Conservation (phyloP, 192 early-diverging fungal species). For the Gonapodya prolifera region DNA sequence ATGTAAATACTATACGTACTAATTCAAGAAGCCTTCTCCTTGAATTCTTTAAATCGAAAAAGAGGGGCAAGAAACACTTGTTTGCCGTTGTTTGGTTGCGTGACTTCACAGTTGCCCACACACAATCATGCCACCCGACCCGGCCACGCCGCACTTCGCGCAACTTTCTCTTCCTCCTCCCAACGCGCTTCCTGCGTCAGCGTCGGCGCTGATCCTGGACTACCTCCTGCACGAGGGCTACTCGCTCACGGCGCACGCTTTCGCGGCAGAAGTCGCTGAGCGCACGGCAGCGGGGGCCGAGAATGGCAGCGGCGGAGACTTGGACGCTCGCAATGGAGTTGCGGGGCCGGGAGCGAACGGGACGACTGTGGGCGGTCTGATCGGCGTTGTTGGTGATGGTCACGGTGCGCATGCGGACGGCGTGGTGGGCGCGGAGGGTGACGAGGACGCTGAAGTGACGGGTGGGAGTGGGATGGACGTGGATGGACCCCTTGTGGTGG, state of each 20-base stretch:
- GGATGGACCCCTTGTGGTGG: too few species aligned
- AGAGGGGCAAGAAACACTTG: too few species aligned
- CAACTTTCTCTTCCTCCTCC: background rate
- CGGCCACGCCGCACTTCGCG: background rate
- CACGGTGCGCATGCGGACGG: background rate
- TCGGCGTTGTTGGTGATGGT: too few species aligned
- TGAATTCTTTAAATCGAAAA: too few species aligned
- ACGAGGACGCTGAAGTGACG: background rate
- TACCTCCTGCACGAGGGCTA: background rate
- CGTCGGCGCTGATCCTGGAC: background rate
- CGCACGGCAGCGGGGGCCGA: background rate
- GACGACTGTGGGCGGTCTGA: too few species aligned
- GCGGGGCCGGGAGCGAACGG: too few species aligned
- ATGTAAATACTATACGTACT: too few species aligned
- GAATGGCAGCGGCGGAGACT: background rate
- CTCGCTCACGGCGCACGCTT: background rate
- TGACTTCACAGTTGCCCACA: too few species aligned
- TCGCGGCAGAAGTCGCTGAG: background rate
- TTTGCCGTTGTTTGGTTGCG: too few species aligned
- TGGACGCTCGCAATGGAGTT: too few species aligned
- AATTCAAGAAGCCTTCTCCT: too few species aligned
- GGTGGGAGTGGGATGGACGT: background rate
- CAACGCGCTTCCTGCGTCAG: background rate
- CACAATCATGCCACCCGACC: too few species aligned
- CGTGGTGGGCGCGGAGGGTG: background rate